Base-by-base conservation (phyloP, 768 basidiomycete genomes). In the Myochromella boudieri region DNA sequence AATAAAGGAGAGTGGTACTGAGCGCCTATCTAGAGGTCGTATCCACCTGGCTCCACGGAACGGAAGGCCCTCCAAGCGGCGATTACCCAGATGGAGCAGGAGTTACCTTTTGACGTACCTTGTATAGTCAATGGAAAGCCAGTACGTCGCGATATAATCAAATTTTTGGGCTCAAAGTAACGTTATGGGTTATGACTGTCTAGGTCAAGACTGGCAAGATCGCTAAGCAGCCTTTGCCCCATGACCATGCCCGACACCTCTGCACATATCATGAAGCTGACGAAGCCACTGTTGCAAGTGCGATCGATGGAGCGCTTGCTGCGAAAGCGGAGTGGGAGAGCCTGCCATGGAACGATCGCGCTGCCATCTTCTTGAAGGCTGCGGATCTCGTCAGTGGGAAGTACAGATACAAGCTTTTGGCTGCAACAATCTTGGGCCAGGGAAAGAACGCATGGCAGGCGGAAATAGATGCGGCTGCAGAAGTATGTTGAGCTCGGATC, bases 371-470 rank as follows among this genome's bases (percentile, higher is more conserved):
- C 75, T 76, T 99, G 55, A 97, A 95, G 67, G 97, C 97, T 4
- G 97, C 97, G 18, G 97, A 99, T 65, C 82, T 99, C 41, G 81
- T 93, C 47, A 85, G 90, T 61, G 91, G 91, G 44, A 99, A 98
- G 76, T 97, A 97, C 66, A 78, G 97, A 54, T 95, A 95, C 73
- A 86, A 87, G 70, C 75, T 99, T 37, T 77, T 97, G 71, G 97
- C 97, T 32, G 94, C 95, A 31, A 98, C 95, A 34, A 97, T 99
- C 69, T 76, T 99, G 37, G 97, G 97, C 12, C 97, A 99, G 70
- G 97, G 97, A 32, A 99, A 99, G 82, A 99, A 97, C 64, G 86
- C 79, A 12, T 99, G 97, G 97, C 97, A 99, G 71, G 97, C 97
- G 12, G 97, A 99, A 76, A 98, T 99, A 53, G 97, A 99, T 65